A percentile compares a stretch with the other conserved stretches of the same genome.
phyloP scores from a whole-genome alignment of 164 flowering plant species.

The Magnolia kwangsiensis region DNA sequence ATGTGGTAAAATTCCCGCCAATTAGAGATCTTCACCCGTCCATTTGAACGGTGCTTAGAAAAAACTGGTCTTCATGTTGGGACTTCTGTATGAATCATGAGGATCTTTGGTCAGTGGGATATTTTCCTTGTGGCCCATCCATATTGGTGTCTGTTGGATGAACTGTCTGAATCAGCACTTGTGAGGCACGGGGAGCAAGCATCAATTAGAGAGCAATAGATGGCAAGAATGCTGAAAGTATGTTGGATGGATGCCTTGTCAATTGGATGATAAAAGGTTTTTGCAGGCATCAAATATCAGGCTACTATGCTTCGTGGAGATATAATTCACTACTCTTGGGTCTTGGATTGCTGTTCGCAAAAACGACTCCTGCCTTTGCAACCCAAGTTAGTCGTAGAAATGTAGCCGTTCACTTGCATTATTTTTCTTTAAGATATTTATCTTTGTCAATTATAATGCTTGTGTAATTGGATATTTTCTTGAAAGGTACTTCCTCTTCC shows the following conservation, averaged over 20 bases:
- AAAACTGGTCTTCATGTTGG: background rate
- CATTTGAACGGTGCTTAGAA: background rate
- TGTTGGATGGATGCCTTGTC: background rate
- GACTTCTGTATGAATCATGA: background rate
- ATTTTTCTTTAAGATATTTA: background rate
- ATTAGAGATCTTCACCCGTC: background rate
- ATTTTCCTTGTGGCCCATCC: background rate
- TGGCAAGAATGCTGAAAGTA: background rate
- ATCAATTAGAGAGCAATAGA: background rate
- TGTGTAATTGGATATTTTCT: background rate
- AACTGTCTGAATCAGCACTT: background rate
- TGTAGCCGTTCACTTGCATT: background rate
- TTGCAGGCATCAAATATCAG: conserved; percentile 82
- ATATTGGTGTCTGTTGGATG: background rate
- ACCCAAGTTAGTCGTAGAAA: conserved; percentile 55
- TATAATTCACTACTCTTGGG: conserved; percentile 84
- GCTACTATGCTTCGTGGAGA: conserved; percentile 88
- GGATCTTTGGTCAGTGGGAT: background rate
- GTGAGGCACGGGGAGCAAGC: background rate
- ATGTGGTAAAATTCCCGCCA: no score
- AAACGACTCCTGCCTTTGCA: conserved; percentile 72
- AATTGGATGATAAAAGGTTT: background rate
- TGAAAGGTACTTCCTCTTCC: conserved; percentile 70
- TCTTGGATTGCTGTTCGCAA: conserved; percentile 73
- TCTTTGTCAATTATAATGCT: background rate